phyloP scores from a whole-genome alignment of 2,329 filamentous ascomycete species.

The Ascochyta viciae-villosae region DNA sequence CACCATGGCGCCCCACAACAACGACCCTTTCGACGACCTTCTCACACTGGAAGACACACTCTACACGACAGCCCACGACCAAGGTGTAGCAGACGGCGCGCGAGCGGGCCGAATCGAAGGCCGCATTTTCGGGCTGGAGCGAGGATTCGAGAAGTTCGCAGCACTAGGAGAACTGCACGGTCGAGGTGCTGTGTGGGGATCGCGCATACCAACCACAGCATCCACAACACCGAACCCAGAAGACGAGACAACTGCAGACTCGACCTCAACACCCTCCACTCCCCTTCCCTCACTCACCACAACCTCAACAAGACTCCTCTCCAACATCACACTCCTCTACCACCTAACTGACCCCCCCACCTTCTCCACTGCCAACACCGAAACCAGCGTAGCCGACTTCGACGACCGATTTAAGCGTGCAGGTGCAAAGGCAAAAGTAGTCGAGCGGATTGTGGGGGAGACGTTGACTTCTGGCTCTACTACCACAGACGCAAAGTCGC shows the following conservation, averaged over 20 bases:
- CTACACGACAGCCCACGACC: constrained; percentile 80
- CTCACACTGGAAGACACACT: constrained; percentile 71
- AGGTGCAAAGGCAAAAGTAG: constrained; percentile 81
- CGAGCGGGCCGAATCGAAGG: constrained; percentile 85
- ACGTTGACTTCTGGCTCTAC: background rate
- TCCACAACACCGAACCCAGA: too few species aligned
- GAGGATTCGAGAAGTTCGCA: constrained; percentile 91
- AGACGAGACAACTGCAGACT: background rate
- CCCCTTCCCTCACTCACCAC: background rate
- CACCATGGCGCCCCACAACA: constrained; percentile 17
- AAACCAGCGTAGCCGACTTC: constrained; percentile 89
- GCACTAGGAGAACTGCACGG: constrained; percentile 81
- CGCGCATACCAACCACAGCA: constrained; percentile 60
- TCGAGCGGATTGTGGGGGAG: constrained; percentile 71
- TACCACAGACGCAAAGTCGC: constrained; percentile 11
- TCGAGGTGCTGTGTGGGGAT: constrained; percentile 82
- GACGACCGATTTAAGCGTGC: constrained; percentile 88
- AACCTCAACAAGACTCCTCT: constrained; percentile 66
- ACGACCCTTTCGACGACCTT: constrained; percentile 62
- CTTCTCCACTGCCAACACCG: constrained; percentile 80
- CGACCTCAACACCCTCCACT: background rate
- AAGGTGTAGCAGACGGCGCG: constrained; percentile 77
- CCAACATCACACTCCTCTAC: constrained; percentile 77
- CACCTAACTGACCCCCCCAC: constrained; percentile 80
- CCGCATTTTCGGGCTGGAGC: constrained; percentile 86